Evolutionary conservation across 257 asterid species (phyloP).

Genomic region (Solanum sparsipilum): DNA sequence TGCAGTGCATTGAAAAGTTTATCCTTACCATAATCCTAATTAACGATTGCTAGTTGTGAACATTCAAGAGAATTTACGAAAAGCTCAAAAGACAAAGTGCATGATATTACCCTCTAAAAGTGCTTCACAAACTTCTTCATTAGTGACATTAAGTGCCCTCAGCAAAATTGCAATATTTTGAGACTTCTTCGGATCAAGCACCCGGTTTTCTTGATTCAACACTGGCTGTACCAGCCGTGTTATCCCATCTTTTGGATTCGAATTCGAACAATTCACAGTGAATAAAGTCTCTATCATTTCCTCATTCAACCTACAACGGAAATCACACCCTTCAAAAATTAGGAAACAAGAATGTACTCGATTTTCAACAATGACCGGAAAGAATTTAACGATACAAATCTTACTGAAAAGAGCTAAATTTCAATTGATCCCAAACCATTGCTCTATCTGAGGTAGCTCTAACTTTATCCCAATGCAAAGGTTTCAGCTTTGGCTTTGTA

Average conservation of each 20-base stretch:
- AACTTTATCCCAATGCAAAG: slow-evolving; percentile 92
- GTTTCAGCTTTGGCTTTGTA: slow-evolving; percentile 55
- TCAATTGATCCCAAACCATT: slow-evolving; percentile 83
- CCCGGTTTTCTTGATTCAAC: slow-evolving; percentile 40
- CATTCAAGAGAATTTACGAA: not conserved
- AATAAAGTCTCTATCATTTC: slow-evolving; percentile 74
- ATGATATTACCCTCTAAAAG: slow-evolving; percentile 51
- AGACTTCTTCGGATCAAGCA: slow-evolving; percentile 75
- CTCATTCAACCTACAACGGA: slow-evolving; percentile 63
- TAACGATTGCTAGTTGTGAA: not conserved
- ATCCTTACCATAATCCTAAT: not conserved
- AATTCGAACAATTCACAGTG: slow-evolving; percentile 31
- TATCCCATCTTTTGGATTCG: slow-evolving; percentile 24
- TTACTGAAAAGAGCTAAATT: slow-evolving; percentile 73
- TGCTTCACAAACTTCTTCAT: slow-evolving; percentile 78
- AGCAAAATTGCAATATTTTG: slow-evolving; percentile 64
- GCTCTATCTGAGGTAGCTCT: slow-evolving; percentile 65
- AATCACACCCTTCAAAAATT: not conserved
- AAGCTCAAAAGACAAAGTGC: not conserved
- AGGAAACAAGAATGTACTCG: not conserved
- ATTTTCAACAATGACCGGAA: not conserved
- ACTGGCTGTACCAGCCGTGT: slow-evolving; percentile 16
- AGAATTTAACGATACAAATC: slow-evolving; percentile 8
- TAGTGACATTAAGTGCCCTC: slow-evolving; percentile 70
- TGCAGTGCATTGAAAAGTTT: not conserved